Evolutionary conservation across 768 basidiomycete species (phyloP).

Genomic region (Dacryopinax primogenitus): DNA sequence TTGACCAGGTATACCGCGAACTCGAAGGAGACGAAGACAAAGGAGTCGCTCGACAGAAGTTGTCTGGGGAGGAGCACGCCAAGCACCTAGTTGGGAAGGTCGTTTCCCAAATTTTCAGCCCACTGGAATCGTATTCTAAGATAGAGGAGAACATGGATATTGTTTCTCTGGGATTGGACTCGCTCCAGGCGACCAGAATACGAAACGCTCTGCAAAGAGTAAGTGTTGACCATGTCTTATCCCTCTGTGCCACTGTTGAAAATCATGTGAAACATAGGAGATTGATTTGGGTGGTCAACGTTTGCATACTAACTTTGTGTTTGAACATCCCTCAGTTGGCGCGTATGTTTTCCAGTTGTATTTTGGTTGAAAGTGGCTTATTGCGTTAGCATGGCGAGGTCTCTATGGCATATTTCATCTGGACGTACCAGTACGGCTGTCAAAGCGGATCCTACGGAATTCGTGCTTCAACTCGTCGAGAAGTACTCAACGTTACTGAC

Average conservation of each 20-base stretch:
- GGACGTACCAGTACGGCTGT: not conserved
- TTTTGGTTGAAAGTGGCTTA: not conserved
- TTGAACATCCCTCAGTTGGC: constrained; percentile 37
- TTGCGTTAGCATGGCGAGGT: not conserved
- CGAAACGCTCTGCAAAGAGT: constrained; percentile 33
- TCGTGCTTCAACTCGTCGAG: not conserved
- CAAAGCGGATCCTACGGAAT: not conserved
- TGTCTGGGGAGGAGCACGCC: constrained; percentile 9
- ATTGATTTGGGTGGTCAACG: constrained; percentile 24
- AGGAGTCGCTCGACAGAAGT: not conserved
- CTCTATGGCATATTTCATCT: not conserved
- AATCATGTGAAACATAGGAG: too few species aligned
- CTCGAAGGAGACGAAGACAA: constrained; percentile 16
- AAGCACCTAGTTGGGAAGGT: not conserved
- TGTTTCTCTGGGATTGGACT: constrained; percentile 41
- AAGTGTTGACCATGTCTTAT: too few species aligned
- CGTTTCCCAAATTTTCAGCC: constrained; percentile 16
- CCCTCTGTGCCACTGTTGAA: too few species aligned
- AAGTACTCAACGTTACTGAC: not conserved
- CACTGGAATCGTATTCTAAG: not conserved
- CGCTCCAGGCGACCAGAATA: constrained; percentile 40
- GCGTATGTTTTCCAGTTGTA: constrained; percentile 23
- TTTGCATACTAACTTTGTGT: constrained; percentile 32
- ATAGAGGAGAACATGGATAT: constrained; percentile 27
- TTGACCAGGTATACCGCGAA: constrained; percentile 26